These are phyloP conservation scores for Chlamydomonas urium DNA, from an alignment of 139 green algal species.

Conservation along the genomic window DNA sequence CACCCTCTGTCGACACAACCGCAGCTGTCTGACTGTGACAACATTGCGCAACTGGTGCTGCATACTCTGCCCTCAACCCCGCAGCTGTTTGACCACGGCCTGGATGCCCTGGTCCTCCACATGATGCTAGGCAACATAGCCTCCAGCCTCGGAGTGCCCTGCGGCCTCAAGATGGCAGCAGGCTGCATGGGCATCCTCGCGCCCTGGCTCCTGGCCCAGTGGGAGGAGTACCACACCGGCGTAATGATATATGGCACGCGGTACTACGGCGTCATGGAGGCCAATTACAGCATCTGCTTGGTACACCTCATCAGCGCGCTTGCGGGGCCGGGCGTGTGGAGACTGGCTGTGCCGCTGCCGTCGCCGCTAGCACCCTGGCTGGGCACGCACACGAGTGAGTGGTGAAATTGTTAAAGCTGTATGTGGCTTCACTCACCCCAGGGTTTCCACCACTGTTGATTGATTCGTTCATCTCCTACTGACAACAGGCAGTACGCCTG, in stretches of 20 bases:
- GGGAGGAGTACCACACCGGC: constrained; percentile 91
- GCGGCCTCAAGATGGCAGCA: constrained; percentile 17
- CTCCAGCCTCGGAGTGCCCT: constrained; percentile 15
- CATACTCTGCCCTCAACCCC: too few species aligned
- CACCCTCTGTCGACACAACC: too few species aligned
- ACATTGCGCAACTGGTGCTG: too few species aligned
- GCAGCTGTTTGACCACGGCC: constrained; percentile 96
- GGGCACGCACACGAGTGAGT: background rate
- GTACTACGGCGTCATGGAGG: constrained; percentile 69
- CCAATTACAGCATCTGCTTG: constrained; percentile 25
- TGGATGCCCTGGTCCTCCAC: constrained; percentile 26
- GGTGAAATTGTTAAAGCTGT: too few species aligned
- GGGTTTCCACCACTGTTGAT: too few species aligned
- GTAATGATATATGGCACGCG: constrained; percentile 78
- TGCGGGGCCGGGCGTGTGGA: background rate
- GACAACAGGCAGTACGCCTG: too few species aligned
- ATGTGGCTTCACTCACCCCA: too few species aligned
- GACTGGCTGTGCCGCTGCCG: background rate
- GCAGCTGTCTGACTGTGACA: too few species aligned
- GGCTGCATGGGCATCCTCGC: constrained; percentile 38
- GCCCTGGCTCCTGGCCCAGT: constrained; percentile 83
- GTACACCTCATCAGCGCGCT: constrained; percentile 6
- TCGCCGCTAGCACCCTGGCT: background rate
- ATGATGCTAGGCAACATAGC: constrained; percentile 35
- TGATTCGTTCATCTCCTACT: too few species aligned